Conservation (phyloP, 352 stramenopile genomes). For the Phytopythium vexans region DNA sequence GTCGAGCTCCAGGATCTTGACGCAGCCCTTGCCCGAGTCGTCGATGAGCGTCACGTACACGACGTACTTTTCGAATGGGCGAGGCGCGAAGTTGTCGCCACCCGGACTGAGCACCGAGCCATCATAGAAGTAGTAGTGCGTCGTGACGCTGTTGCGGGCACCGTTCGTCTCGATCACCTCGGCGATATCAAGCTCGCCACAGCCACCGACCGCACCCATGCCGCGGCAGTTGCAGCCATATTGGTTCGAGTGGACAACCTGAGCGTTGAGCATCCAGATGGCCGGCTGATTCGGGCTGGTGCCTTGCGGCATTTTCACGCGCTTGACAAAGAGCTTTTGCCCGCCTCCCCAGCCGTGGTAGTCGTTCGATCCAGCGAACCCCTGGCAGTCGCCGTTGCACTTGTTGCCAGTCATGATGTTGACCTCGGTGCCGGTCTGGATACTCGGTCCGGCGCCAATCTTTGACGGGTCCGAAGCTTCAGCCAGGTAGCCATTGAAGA, state of each 20-base stretch:
- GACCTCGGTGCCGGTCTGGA: slow-evolving; percentile 53
- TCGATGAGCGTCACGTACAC: slow-evolving; percentile 70
- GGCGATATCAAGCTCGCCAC: slow-evolving; percentile 62
- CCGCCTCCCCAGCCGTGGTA: slow-evolving; percentile 61
- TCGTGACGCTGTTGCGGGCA: slow-evolving; percentile 32
- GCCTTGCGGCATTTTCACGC: slow-evolving; percentile 50
- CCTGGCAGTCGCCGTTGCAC: slow-evolving; percentile 36
- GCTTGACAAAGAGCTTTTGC: slow-evolving; percentile 66
- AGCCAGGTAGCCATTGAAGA: slow-evolving; percentile 38
- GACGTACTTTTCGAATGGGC: slow-evolving; percentile 21
- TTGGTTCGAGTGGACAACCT: slow-evolving; percentile 47
- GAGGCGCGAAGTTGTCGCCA: slow-evolving; percentile 50
- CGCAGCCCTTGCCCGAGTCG: slow-evolving; percentile 32
- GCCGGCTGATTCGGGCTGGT: slow-evolving; percentile 30
- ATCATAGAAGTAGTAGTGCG: slow-evolving; percentile 73
- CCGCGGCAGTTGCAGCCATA: slow-evolving; percentile 71
- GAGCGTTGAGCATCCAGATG: slow-evolving; percentile 64
- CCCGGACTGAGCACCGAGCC: slow-evolving; percentile 19
- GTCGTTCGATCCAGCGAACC: slow-evolving; percentile 32
- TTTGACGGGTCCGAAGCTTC: slow-evolving; percentile 34
- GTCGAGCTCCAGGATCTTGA: slow-evolving; percentile 74
- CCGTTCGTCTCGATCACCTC: slow-evolving; percentile 57
- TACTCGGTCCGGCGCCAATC: slow-evolving; percentile 34
- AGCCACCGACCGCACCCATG: slow-evolving; percentile 43
- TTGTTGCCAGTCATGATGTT: slow-evolving; percentile 58